Percentiles rank a stretch among this genome's conserved stretches.
These are phyloP conservation scores for Lactarius hengduanensis DNA, from an alignment of 768 basidiomycete species.

Conservation along the genomic window DNA sequence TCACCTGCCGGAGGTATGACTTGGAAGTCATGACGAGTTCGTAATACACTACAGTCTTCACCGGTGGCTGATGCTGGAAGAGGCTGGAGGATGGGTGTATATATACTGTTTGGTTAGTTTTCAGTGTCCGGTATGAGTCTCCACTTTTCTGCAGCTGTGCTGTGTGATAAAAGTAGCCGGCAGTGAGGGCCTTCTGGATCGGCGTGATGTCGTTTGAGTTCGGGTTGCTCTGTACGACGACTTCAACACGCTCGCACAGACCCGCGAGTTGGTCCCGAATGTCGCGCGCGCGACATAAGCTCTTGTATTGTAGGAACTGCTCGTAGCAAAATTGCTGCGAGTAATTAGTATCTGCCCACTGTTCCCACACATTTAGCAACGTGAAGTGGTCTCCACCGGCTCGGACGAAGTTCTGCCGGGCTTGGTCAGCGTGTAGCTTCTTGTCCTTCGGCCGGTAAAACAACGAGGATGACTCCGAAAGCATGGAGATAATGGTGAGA, in stretches of 20 bases:
- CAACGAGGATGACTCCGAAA: conserved; percentile 91
- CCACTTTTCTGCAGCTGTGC: conserved; percentile 94
- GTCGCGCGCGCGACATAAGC: conserved; percentile 89
- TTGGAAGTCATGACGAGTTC: conserved; percentile 97
- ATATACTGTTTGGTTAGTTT: conserved; percentile 94
- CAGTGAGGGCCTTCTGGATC: conserved; percentile 91
- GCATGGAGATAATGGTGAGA: conserved; percentile 95
- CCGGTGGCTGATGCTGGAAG: conserved; percentile 94
- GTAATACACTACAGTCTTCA: conserved; percentile 89
- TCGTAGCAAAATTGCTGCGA: conserved; percentile 97
- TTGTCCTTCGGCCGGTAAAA: conserved; percentile 99
- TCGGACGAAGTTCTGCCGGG: conserved; percentile 94
- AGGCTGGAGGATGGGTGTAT: conserved; percentile 95
- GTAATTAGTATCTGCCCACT: conserved; percentile 98
- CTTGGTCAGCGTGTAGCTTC: conserved; percentile 95
- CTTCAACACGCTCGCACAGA: conserved; percentile 95
- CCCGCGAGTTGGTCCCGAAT: conserved; percentile 95
- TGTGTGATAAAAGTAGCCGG: conserved; percentile 96
- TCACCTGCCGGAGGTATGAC: conserved; percentile 96
- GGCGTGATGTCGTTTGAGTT: conserved; percentile 92
- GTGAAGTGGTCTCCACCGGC: conserved; percentile 98
- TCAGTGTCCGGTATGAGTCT: conserved; percentile 95
- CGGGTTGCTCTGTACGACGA: conserved; percentile 82
- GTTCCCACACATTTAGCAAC: conserved; percentile 95
- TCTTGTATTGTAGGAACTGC: conserved; percentile 94